Percentiles rank a stretch among this genome's conserved stretches.
phyloP scores from a whole-genome alignment of 257 asterid genomes.

The Rauvolfia tetraphylla region DNA sequence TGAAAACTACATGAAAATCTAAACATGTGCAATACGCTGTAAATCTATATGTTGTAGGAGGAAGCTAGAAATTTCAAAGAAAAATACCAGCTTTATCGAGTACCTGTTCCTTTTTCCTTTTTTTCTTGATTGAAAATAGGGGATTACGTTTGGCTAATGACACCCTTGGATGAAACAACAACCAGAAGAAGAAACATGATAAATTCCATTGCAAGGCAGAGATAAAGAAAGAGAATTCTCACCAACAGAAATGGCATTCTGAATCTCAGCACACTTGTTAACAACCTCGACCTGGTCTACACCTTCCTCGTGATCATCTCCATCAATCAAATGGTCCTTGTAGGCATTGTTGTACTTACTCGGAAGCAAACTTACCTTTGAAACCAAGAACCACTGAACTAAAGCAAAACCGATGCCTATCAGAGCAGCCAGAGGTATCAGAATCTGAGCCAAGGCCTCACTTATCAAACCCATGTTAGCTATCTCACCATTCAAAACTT shows the following conservation, averaged over 20 bases:
- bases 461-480: slow-evolving; percentile 23
- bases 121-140: too few relatives aligned
- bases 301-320: slow-evolving; percentile 30
- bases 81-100: neutral
- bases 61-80: neutral
- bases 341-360: neutral
- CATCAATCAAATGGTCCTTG: slow-evolving; percentile 28
- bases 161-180: neutral
- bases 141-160: too few relatives aligned
- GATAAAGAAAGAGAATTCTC: neutral
- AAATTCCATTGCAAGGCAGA: neutral
- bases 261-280: slow-evolving; percentile 36
- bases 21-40: neutral
- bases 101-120: too few relatives aligned
- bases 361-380: slow-evolving; percentile 15
- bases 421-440: slow-evolving; percentile 27
- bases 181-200: too few relatives aligned
- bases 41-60: too few relatives aligned
- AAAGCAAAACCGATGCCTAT: slow-evolving; percentile 27
- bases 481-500: neutral
- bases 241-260: slow-evolving; percentile 34
- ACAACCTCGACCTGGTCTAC: slow-evolving; percentile 16
- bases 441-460: slow-evolving; percentile 21
- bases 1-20: too few relatives aligned
- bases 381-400: slow-evolving; percentile 30